Evolutionary conservation across 1,139 yeast genomes (phyloP).

Genomic region (Blastobotrys aristatus): DNA sequence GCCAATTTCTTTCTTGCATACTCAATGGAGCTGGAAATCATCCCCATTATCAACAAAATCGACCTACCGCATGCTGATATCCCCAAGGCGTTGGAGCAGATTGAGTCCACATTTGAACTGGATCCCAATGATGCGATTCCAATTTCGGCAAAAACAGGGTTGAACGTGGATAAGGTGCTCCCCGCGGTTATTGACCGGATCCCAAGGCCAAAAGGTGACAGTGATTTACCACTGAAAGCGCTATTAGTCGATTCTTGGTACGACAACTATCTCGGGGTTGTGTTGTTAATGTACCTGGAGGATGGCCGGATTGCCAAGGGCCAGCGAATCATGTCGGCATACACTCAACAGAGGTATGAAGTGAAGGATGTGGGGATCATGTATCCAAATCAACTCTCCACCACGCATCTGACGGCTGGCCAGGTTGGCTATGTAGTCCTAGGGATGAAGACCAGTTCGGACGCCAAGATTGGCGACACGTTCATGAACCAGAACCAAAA

Average conservation of each 20-base stretch:
- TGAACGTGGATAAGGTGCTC: conserved; percentile 65
- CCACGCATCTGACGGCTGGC: conserved; percentile 67
- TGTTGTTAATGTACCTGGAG: conserved; percentile 73
- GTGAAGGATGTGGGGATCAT: conserved; percentile 91
- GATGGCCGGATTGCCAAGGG: conserved; percentile 78
- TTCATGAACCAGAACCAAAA: conserved; percentile 63
- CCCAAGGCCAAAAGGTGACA: conserved; percentile 63
- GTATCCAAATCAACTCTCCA: conserved; percentile 75
- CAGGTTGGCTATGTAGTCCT: conserved; percentile 93
- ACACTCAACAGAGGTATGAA: conserved; percentile 70
- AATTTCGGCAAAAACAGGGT: conserved; percentile 90
- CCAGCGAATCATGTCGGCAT: conserved; percentile 70
- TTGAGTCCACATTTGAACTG: conserved; percentile 76
- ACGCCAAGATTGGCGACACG: conserved; percentile 91
- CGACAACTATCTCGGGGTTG: conserved; percentile 91
- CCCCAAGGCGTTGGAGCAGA: conserved; percentile 73
- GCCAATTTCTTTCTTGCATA: conserved; percentile 91
- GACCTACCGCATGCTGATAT: conserved; percentile 89
- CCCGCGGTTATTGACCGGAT: conserved; percentile 77
- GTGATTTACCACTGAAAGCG: conserved; percentile 58
- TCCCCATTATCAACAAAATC: conserved; percentile 89
- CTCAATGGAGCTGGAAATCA: conserved; percentile 70
- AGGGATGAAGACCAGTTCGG: conserved; percentile 84
- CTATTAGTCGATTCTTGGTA: conserved; percentile 95
- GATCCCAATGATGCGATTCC: conserved; percentile 70